These are phyloP conservation scores for Solanum verrucosum DNA, from an alignment of 257 asterid species.

Conservation along the genomic window DNA sequence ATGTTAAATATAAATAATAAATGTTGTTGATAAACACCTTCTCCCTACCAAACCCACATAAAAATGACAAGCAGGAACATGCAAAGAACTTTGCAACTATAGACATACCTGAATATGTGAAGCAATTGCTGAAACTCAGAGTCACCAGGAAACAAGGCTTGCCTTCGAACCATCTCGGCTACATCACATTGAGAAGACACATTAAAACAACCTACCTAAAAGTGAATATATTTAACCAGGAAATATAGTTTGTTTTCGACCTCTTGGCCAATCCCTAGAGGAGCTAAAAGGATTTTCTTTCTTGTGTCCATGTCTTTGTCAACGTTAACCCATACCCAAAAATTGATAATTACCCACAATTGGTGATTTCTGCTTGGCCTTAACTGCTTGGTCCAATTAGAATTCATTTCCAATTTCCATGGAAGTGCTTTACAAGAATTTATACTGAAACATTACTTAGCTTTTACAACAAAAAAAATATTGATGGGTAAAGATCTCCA, in stretches of 20 bases:
- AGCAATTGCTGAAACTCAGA: conserved; percentile 92
- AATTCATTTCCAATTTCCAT: neutral
- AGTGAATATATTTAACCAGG: neutral
- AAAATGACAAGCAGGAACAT: neutral
- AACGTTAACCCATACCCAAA: neutral
- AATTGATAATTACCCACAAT: neutral
- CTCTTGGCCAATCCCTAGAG: neutral
- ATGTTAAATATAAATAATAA: no score
- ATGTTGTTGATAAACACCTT: no score
- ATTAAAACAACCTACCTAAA: neutral
- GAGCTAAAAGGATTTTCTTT: neutral
- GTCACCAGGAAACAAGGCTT: conserved; percentile 89
- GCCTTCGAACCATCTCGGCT: conserved; percentile 95
- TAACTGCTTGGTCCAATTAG: neutral
- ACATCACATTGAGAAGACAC: neutral
- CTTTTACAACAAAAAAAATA: neutral
- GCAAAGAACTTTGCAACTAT: neutral
- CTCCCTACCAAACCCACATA: no score
- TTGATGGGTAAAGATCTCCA: neutral
- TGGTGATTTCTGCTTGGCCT: neutral
- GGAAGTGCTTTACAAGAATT: neutral
- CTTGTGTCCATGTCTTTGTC: neutral
- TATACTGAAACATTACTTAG: neutral
- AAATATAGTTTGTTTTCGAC: neutral
- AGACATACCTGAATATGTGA: conserved; percentile 64